These are phyloP conservation scores for Clarireedia hainanense DNA, from an alignment of 2,329 filamentous ascomycete genomes.

Conservation along the genomic window DNA sequence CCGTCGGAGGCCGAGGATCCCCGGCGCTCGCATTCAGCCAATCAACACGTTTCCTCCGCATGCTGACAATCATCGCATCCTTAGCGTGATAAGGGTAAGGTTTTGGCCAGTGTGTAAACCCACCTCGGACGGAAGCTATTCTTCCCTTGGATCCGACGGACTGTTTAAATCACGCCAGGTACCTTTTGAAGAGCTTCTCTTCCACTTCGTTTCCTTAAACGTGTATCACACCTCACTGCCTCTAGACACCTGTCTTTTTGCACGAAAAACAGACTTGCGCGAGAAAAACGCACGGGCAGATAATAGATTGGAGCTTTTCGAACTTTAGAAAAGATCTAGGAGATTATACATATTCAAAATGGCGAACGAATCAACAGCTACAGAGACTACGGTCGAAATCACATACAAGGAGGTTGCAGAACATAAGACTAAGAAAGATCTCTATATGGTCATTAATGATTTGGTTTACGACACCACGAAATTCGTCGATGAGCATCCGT, in stretches of 20 bases:
- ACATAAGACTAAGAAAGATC: constrained; percentile 90
- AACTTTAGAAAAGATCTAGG: neutral
- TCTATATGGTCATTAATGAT: constrained; percentile 87
- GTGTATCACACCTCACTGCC: no score
- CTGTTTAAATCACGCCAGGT: neutral
- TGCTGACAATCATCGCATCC: neutral
- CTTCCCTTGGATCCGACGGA: neutral
- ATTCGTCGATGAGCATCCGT: constrained; percentile 97
- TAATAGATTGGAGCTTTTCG: neutral
- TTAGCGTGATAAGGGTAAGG: neutral
- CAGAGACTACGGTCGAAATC: constrained; percentile 48
- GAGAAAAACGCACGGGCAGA: no score
- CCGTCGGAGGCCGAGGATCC: no score
- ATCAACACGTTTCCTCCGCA: neutral
- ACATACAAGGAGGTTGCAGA: constrained; percentile 75
- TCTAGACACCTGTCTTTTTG: neutral
- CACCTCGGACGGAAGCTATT: no score
- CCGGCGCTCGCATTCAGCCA: neutral
- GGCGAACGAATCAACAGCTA: neutral
- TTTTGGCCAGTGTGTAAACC: neutral
- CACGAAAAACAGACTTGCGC: no score
- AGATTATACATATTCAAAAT: neutral
- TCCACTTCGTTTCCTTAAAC: no score
- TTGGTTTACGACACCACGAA: constrained; percentile 87
- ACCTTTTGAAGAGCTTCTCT: no score